Evolutionary conservation across 106 monocot genomes (phyloP).

Genomic region (Acorus calamus): DNA sequence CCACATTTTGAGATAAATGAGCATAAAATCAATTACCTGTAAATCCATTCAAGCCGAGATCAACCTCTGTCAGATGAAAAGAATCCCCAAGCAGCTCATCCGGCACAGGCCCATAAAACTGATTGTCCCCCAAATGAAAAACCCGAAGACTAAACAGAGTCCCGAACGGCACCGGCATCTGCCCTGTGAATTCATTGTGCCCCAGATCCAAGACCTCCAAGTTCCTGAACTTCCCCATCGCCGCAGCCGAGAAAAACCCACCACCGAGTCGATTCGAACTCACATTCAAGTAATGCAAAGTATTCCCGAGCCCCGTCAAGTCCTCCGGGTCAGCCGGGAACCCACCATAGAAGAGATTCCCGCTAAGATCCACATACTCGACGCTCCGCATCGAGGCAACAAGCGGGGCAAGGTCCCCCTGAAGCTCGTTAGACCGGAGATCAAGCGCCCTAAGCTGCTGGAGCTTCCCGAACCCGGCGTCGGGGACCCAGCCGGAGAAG

Average conservation of each 20-base stretch:
- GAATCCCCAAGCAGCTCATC: conserved; percentile 40
- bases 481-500: conserved; percentile 49
- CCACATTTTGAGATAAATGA: too few relatives aligned
- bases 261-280: conserved; percentile 57
- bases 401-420: conserved; percentile 33
- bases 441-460: conserved; percentile 68
- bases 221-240: conserved; percentile 46
- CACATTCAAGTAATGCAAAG: conserved; percentile 49
- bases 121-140: conserved; percentile 37
- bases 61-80: conserved; percentile 50
- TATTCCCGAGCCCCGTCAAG: conserved; percentile 33
- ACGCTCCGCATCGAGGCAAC: conserved; percentile 39
- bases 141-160: conserved; percentile 41
- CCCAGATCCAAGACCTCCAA: conserved; percentile 66
- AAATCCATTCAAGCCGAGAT: conserved; percentile 79
- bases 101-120: conserved; percentile 47
- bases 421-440: conserved; percentile 45
- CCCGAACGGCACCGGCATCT: conserved; percentile 42
- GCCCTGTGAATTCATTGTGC: conserved; percentile 43
- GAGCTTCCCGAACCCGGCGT: conserved; percentile 31
- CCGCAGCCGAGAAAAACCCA: conserved; percentile 34
- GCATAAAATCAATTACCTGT: conserved; percentile 38
- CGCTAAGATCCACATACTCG: conserved; percentile 59
- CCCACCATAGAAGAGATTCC: conserved; percentile 49
- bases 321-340: conserved; percentile 26